Base-by-base conservation (phyloP, 495 filamentous ascomycete species). In the Neurospora sp. region DNA sequence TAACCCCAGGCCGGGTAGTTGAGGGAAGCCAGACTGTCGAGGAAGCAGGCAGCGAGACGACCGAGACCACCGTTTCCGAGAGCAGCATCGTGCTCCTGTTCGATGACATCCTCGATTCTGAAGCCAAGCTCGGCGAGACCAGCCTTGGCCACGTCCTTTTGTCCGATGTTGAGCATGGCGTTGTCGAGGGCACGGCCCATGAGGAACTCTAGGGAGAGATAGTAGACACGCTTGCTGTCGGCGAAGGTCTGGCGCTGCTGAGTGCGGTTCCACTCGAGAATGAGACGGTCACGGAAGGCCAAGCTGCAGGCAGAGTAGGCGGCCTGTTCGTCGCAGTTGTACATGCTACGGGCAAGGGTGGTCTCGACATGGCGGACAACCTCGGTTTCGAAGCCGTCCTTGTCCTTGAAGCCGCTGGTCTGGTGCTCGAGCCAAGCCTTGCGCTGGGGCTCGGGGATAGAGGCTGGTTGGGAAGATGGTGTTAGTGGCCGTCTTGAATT, bases 1-100 rank as follows among this genome's bases (percentile, higher is more conserved):
- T 99, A 99, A 46, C 96, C 96, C 96, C 96, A 99, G 16, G 95
- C 96, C 18, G 96, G 92, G 78, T 91, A 97, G 84, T 98, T 95
- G 73, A 99, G 83, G 8, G 94, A 94, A 35, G 96, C 96, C 78
- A 99, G 85, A 73, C 94, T 97, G 84, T 99, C 96, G 72, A 99
- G 87, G 83, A 99, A 96, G 82, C 96, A 99, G 35, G 96, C 96
- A 16, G 96, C 96, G 69, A 99, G 87, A 76, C 96, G 93, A 40
- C 96, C 96, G 35, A 99, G 88, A 78, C 96, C 96, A 77, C 96
- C 96, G 78, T 99, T 99, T 70, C 96, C 96, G 68, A 99, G 88
- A 31, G 95, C 96, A 72, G 96, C 96, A 84, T 99, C 96, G 77
- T 97, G 93, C 79, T 99, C 96, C 79, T 98, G 96, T 69, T 86